phyloP scores from a whole-genome alignment of 1,284 basidiomycete genomes.

The Rhodotorula sp. region DNA sequence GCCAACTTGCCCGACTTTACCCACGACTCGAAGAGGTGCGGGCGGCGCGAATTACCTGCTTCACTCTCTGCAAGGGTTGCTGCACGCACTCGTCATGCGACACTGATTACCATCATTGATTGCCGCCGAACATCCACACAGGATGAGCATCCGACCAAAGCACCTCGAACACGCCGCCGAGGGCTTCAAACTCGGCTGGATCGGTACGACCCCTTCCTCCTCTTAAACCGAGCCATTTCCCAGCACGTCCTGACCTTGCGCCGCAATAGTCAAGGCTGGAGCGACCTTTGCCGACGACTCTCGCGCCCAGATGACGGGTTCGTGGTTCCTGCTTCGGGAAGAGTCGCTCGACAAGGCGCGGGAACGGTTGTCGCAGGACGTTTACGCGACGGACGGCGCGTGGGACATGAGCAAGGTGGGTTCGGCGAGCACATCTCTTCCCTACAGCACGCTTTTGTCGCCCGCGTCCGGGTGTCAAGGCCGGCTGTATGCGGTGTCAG shows the following conservation, averaged over 20 bases:
- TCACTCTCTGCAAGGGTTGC: too few relatives aligned
- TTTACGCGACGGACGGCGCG: constrained; percentile 29
- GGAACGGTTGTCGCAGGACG: constrained; percentile 23
- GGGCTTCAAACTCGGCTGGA: constrained; percentile 31
- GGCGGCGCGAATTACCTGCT: not conserved
- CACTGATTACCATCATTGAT: too few relatives aligned
- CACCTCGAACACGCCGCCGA: constrained; percentile 28
- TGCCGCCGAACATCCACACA: too few relatives aligned
- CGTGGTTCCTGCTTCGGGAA: constrained; percentile 31
- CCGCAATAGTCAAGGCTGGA: constrained; percentile 25
- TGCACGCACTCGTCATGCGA: too few relatives aligned
- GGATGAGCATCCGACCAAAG: constrained; percentile 26
- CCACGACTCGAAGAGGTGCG: constrained; percentile 26
- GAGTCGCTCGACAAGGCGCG: constrained; percentile 24
- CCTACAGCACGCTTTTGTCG: not conserved
- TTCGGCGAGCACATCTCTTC: not conserved
- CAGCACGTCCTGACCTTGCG: not conserved
- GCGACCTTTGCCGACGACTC: constrained; percentile 34
- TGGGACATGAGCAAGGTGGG: constrained; percentile 35
- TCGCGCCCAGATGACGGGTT: constrained; percentile 31
- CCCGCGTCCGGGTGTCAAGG: not conserved
- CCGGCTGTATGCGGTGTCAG: not conserved
- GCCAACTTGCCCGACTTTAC: constrained; percentile 25
- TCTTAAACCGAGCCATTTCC: too few relatives aligned
- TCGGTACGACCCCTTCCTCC: constrained; percentile 4